Evolutionary conservation across 164 flowering plant species (phyloP).

Genomic region (Cinnamomum chago): DNA sequence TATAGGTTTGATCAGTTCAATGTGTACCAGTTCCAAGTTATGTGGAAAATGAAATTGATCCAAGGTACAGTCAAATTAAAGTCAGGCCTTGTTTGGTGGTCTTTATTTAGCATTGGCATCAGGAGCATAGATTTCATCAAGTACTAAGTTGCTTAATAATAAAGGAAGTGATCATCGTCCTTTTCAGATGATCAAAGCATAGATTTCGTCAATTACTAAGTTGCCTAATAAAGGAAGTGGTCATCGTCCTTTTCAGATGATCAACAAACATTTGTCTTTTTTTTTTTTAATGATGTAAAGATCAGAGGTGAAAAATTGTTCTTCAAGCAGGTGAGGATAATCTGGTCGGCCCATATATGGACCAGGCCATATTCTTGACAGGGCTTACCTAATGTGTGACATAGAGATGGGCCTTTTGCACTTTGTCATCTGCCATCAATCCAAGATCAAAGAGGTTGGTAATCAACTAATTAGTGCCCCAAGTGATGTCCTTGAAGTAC

Average conservation of each 20-base stretch:
- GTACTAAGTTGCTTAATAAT: not conserved
- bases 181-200: not conserved
- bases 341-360: not conserved
- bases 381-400: not conserved
- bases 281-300: not conserved
- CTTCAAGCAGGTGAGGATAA: not conserved
- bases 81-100: not conserved
- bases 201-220: not conserved
- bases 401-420: not conserved
- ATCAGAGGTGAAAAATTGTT: not conserved
- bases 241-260: not conserved
- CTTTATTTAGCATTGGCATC: not conserved
- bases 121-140: not conserved
- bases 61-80: not conserved
- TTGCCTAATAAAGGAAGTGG: not conserved
- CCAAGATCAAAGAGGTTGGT: no score
- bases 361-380: not conserved
- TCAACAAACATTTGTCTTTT: no score
- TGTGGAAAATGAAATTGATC: not conserved
- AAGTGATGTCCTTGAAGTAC: no score
- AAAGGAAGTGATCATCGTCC: not conserved
- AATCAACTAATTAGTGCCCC: no score
- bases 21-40: not conserved
- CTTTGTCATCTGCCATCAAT: no score
- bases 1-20: not conserved